A percentile compares a stretch with the other conserved stretches of the same genome.
These are phyloP conservation scores for Microstegium vimineum DNA, from an alignment of 176 grass and related monocot genomes.

Conservation along the genomic window DNA sequence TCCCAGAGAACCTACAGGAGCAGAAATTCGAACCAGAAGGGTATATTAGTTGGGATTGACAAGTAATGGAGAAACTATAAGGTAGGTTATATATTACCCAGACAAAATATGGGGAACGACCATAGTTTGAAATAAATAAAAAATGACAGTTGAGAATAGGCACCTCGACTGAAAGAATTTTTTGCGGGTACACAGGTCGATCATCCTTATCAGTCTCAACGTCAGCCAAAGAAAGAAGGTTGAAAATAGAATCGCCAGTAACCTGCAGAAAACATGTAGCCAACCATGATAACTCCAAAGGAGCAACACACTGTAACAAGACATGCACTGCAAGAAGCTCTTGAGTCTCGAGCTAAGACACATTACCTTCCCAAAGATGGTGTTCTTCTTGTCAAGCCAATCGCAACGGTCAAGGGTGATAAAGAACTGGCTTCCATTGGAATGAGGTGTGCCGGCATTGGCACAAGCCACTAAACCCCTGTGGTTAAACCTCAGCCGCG, in stretches of 20 bases:
- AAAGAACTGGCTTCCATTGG: conserved; percentile 95
- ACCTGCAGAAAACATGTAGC: conserved; percentile 45
- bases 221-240: conserved; percentile 78
- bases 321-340: background rate
- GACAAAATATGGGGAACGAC: background rate
- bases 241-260: conserved; percentile 94
- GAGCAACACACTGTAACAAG: background rate
- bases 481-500: conserved; percentile 92
- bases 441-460: conserved; percentile 85
- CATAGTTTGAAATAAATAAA: conserved; percentile 14
- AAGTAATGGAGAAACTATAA: background rate
- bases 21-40: background rate
- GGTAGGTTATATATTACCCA: background rate
- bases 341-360: background rate
- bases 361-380: conserved; percentile 85
- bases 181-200: conserved; percentile 68
- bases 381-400: conserved; percentile 92
- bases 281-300: conserved; percentile 3
- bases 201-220: conserved; percentile 94
- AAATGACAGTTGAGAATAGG: background rate
- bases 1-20: conserved; percentile 83
- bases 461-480: conserved; percentile 91
- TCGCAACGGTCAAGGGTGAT: conserved; percentile 79
- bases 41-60: background rate
- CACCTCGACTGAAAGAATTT: conserved; percentile 96